These are phyloP conservation scores for Yamadazyma pseudoaaseri DNA, from an alignment of 1,139 yeast genomes.

Conservation along the genomic window DNA sequence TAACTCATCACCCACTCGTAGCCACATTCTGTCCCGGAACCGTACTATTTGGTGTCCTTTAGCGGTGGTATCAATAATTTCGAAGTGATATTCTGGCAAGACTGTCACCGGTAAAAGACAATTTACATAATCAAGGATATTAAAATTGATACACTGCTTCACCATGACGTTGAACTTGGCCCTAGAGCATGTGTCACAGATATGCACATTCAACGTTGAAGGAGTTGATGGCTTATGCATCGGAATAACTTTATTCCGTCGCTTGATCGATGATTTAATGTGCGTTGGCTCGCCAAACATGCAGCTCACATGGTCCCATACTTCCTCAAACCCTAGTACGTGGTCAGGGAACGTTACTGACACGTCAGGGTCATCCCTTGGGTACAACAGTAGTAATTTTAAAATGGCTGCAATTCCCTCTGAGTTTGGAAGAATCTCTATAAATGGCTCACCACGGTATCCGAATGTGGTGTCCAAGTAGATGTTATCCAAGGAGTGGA, in stretches of 20 bases:
- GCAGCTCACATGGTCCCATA: conserved; percentile 42
- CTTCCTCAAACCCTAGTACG: conserved; percentile 57
- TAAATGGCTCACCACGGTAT: conserved; percentile 49
- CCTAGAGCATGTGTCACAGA: conserved; percentile 4
- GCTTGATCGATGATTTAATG: conserved; percentile 1
- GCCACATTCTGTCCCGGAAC: conserved; percentile 29
- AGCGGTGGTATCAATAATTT: conserved; percentile 17
- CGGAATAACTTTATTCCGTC: conserved; percentile 1
- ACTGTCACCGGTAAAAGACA: conserved; percentile 24
- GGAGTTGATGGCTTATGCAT: too few species aligned
- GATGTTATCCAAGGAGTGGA: conserved; percentile 39
- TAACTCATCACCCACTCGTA: conserved; percentile 25
- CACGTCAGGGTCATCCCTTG: conserved; percentile 38
- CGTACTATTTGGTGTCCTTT: conserved; percentile 24
- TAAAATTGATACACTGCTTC: conserved; percentile 42
- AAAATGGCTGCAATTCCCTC: conserved; percentile 40
- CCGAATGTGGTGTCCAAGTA: conserved; percentile 61
- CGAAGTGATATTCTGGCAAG: conserved; percentile 16
- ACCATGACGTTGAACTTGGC: conserved; percentile 21
- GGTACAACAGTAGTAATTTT: conserved; percentile 39
- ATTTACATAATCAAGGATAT: conserved; percentile 33
- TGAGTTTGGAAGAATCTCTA: conserved; percentile 40
- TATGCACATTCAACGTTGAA: conserved; percentile 4
- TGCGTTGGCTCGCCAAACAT: conserved; percentile 31
- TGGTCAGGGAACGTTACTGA: conserved; percentile 41